Evolutionary conservation across 257 asterid species (phyloP).

Genomic region (Solanum virginianum): DNA sequence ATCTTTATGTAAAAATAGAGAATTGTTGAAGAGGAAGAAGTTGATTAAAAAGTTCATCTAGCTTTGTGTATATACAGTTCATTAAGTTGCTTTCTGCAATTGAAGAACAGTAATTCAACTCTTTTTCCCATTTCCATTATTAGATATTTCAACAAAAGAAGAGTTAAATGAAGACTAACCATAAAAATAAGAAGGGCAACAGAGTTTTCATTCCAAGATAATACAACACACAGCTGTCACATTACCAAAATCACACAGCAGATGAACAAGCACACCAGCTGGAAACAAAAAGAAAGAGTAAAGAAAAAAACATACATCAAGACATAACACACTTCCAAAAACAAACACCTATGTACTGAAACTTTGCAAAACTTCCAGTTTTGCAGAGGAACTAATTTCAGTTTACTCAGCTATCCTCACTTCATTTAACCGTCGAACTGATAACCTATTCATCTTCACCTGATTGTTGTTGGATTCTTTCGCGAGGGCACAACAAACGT

Average conservation of each 20-base stretch:
- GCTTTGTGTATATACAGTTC: not conserved
- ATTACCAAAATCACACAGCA: not conserved
- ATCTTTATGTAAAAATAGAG: not conserved
- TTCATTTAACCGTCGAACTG: not conserved
- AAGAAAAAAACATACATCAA: too few relatives aligned
- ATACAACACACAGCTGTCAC: not conserved
- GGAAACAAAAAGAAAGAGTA: too few relatives aligned
- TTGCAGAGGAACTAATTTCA: constrained; percentile 10
- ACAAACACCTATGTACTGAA: not conserved
- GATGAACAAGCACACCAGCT: too few relatives aligned
- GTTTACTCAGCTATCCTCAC: not conserved
- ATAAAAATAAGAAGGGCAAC: not conserved
- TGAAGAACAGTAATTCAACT: not conserved
- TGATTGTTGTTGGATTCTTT: not conserved
- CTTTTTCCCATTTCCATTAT: not conserved
- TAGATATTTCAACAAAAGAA: not conserved
- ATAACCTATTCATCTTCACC: not conserved
- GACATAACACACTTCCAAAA: too few relatives aligned
- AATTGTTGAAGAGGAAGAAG: not conserved
- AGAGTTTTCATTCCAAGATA: not conserved
- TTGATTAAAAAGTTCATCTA: not conserved
- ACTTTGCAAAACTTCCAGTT: constrained; percentile 5
- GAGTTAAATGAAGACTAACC: not conserved
- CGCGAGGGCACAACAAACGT: not conserved
- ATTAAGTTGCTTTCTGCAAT: not conserved